Conservation (phyloP, 2,329 filamentous ascomycete species). For the Exophiala viscosa region DNA sequence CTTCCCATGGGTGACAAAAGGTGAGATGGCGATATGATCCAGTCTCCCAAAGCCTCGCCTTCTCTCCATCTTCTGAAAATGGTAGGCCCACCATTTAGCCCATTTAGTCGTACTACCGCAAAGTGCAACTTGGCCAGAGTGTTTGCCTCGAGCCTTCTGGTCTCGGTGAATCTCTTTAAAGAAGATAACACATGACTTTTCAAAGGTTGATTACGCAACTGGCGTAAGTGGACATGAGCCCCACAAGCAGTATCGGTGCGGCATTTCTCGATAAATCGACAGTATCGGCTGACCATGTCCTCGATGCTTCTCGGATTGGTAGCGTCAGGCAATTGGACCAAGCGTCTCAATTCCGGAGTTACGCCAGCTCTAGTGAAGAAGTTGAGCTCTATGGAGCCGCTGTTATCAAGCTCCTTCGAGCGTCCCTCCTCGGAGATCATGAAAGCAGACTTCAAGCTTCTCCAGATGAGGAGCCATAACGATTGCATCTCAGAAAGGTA, state of each 20-base stretch:
- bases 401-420: not conserved
- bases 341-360: conserved; percentile 1
- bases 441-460: conserved; percentile 14
- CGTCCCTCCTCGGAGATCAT: conserved; percentile 1
- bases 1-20: not conserved
- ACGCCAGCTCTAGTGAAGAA: conserved; percentile 18
- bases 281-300: conserved; percentile 23
- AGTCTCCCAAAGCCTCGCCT: not conserved
- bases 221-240: conserved; percentile 15
- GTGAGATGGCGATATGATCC: conserved; percentile 2
- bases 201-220: conserved; percentile 11
- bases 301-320: conserved; percentile 20
- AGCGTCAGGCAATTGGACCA: conserved; percentile 13
- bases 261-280: conserved; percentile 17
- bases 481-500: conserved; percentile 14
- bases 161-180: conserved; percentile 14
- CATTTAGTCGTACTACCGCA: conserved; percentile 20
- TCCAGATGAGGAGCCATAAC: conserved; percentile 23
- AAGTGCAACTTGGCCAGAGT: conserved; percentile 19
- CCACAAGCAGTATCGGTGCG: conserved; percentile 3
- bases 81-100: conserved; percentile 15
- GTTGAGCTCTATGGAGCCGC: conserved; percentile 3
- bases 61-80: conserved; percentile 12
- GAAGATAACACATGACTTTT: conserved; percentile 12
- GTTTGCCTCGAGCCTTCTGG: conserved; percentile 10